Percentiles rank a stretch among this genome's conserved stretches.
These are phyloP conservation scores for Penicillium manginii DNA, from an alignment of 495 filamentous ascomycete species.

Conservation along the genomic window DNA sequence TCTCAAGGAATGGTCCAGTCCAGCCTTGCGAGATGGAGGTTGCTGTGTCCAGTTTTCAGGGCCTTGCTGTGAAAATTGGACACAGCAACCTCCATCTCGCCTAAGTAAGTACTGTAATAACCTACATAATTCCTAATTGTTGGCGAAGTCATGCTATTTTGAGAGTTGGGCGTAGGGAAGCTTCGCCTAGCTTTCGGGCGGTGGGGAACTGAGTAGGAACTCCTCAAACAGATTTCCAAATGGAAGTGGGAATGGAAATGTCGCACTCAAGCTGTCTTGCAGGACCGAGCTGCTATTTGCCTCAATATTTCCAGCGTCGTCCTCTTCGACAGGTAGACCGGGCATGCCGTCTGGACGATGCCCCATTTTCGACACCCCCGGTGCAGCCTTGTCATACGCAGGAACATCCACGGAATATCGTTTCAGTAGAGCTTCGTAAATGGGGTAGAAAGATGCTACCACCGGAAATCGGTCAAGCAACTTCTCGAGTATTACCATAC, in stretches of 20 bases:
- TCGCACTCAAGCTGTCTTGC: slow-evolving; percentile 6
- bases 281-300: neutral
- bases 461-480: slow-evolving; percentile 16
- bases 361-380: neutral
- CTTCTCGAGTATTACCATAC: slow-evolving; percentile 20
- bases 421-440: slow-evolving; percentile 14
- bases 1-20: no score
- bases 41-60: no score
- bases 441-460: slow-evolving; percentile 12
- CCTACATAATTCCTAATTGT: no score
- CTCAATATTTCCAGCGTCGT: neutral
- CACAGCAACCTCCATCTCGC: no score
- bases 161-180: neutral
- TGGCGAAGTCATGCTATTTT: no score
- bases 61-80: no score
- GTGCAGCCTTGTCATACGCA: neutral
- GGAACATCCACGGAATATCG: slow-evolving; percentile 1
- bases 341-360: neutral
- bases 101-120: no score
- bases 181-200: neutral
- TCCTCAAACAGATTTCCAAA: slow-evolving; percentile 16
- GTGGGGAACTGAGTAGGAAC: slow-evolving; percentile 6
- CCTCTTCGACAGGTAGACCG: neutral
- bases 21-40: no score
- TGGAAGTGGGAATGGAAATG: slow-evolving; percentile 16